phyloP scores from a whole-genome alignment of 2,329 filamentous ascomycete species.

The Ceratocystis eucalypticola region DNA sequence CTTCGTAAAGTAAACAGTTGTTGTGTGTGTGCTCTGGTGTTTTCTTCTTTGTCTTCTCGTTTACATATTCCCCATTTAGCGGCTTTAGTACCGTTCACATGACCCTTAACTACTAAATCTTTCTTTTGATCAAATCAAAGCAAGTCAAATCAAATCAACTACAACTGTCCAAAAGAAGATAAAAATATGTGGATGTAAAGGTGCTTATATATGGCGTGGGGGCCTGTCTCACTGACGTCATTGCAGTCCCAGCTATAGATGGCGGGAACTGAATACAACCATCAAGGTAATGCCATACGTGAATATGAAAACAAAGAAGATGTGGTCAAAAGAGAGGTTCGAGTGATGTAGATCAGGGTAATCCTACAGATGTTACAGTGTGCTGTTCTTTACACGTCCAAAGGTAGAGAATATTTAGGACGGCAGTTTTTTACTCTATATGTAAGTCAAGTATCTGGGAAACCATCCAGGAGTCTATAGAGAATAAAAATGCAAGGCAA shows the following conservation, averaged over 20 bases:
- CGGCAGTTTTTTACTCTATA: too few species aligned
- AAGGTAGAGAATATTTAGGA: too few species aligned
- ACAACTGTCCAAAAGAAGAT: background rate
- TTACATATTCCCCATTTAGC: conserved; percentile 10
- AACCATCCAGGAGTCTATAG: too few species aligned
- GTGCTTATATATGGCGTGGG: background rate
- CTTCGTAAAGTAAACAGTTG: conserved; percentile 18
- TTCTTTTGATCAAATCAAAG: conserved; percentile 14
- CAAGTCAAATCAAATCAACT: conserved; percentile 14
- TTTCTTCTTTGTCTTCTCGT: conserved; percentile 16
- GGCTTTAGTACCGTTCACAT: conserved; percentile 11
- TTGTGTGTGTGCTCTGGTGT: conserved; percentile 2
- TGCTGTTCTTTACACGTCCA: too few species aligned
- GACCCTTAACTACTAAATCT: conserved; percentile 8
- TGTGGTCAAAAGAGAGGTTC: background rate
- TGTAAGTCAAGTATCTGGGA: too few species aligned
- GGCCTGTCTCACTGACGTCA: background rate
- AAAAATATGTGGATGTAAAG: background rate
- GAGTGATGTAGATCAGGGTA: too few species aligned
- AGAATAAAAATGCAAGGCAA: background rate
- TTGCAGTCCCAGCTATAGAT: background rate
- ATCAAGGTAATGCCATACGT: too few species aligned
- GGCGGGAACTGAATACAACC: too few species aligned
- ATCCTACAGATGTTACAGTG: too few species aligned
- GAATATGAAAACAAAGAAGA: background rate